These are phyloP conservation scores for Dendrostoma leiphaemia DNA, from an alignment of 2,329 filamentous ascomycete genomes.

Conservation along the genomic window DNA sequence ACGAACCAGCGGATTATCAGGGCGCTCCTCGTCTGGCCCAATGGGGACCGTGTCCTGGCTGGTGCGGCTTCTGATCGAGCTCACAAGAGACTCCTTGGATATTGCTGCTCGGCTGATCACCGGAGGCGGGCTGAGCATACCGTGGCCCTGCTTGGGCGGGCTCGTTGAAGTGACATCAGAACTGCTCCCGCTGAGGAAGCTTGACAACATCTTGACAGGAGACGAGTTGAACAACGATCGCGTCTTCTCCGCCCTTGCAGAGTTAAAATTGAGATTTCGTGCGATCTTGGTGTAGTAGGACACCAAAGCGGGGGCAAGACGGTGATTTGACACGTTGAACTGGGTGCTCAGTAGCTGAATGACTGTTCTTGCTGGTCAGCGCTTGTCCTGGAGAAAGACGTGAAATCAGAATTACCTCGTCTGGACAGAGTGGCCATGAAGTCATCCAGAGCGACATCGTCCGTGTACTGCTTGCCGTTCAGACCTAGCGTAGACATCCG, in stretches of 20 bases:
- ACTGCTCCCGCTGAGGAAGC: constrained; percentile 65
- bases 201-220: constrained; percentile 87
- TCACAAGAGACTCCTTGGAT: constrained; percentile 46
- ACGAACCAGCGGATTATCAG: constrained; percentile 66
- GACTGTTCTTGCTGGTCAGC: constrained; percentile 51
- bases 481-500: constrained; percentile 58
- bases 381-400: not conserved
- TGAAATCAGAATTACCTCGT: constrained; percentile 53
- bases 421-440: constrained; percentile 74
- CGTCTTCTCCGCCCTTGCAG: constrained; percentile 60
- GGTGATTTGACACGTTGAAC: constrained; percentile 64
- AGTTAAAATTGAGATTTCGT: constrained; percentile 62
- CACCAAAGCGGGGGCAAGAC: constrained; percentile 66
- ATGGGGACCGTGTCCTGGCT: constrained; percentile 42
- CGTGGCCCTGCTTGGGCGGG: constrained; percentile 40
- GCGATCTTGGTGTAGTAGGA: constrained; percentile 77
- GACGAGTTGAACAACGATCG: constrained; percentile 75
- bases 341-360: constrained; percentile 70
- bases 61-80: constrained; percentile 50
- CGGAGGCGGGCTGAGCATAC: constrained; percentile 15
- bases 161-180: constrained; percentile 39
- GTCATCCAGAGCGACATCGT: constrained; percentile 70
- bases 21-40: constrained; percentile 47
- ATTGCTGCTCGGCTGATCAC: constrained; percentile 20
- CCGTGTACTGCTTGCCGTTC: constrained; percentile 69